phyloP scores from a whole-genome alignment of 2,329 filamentous ascomycete genomes.

The Phoma sp. region DNA sequence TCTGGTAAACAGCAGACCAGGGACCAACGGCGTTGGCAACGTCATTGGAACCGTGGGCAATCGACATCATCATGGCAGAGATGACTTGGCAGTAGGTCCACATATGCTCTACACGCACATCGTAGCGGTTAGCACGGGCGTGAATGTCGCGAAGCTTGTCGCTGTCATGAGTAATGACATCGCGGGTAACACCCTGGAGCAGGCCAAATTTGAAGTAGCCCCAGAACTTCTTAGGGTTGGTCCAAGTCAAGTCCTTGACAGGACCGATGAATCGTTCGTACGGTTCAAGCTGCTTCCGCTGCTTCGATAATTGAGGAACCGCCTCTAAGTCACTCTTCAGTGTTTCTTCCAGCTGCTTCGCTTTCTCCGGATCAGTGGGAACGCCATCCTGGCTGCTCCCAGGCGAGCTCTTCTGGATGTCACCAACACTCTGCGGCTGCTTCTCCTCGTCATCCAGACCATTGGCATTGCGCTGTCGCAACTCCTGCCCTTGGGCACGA shows the following conservation, averaged over 20 bases:
- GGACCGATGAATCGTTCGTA: conserved; percentile 46
- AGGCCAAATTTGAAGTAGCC: conserved; percentile 54
- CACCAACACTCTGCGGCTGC: conserved; percentile 7
- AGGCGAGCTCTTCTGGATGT: conserved; percentile 13
- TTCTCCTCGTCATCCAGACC: conserved; percentile 13
- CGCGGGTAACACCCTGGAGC: conserved; percentile 51
- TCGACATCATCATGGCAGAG: conserved; percentile 73
- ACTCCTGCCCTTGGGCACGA: conserved; percentile 25
- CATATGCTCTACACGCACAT: conserved; percentile 56
- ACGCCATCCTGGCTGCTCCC: conserved; percentile 12
- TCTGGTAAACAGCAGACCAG: conserved; percentile 67
- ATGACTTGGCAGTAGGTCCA: conserved; percentile 53
- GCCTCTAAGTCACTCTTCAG: conserved; percentile 13
- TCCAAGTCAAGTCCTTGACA: conserved; percentile 38
- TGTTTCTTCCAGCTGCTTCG: conserved; percentile 23
- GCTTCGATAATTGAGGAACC: conserved; percentile 15
- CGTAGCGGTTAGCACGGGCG: conserved; percentile 53
- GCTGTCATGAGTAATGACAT: conserved; percentile 51
- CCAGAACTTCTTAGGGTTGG: conserved; percentile 39
- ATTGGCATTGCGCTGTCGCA: conserved; percentile 16
- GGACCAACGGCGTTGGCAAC: conserved; percentile 63
- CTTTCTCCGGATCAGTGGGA: conserved; percentile 18
- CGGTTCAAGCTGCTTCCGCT: conserved; percentile 38
- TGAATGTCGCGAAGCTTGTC: conserved; percentile 49
- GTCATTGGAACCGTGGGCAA: conserved; percentile 74